These are phyloP conservation scores for Hypomyces perniciosus DNA, from an alignment of 2,329 filamentous ascomycete species.

Conservation along the genomic window DNA sequence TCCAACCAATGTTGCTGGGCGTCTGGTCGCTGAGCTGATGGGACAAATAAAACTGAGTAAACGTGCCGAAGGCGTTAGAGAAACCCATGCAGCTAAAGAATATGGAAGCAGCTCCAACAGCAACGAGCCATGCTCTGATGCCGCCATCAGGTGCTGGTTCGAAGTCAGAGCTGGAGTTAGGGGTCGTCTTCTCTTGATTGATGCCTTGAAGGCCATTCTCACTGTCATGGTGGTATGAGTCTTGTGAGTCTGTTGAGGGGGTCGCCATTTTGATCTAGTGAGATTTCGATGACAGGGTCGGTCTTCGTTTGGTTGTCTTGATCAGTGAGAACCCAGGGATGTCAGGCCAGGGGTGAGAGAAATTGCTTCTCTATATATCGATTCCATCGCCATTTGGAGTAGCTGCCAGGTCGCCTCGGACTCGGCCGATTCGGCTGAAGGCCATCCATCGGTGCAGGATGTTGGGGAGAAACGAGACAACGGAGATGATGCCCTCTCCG, in stretches of 20 bases:
- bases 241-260: neutral
- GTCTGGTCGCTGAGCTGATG: constrained; percentile 28
- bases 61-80: constrained; percentile 39
- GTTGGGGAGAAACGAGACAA: too few species aligned
- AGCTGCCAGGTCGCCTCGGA: too few species aligned
- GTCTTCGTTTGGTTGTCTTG: neutral
- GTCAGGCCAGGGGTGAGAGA: neutral
- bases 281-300: neutral
- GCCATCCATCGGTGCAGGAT: too few species aligned
- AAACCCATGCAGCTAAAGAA: constrained; percentile 37
- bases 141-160: constrained; percentile 27
- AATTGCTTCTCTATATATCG: neutral
- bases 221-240: neutral
- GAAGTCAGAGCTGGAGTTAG: neutral
- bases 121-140: constrained; percentile 36
- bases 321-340: neutral
- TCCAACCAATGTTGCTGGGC: constrained; percentile 35
- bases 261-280: neutral
- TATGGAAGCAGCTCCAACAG: constrained; percentile 27
- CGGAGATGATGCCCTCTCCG: neutral
- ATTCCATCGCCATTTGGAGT: neutral
- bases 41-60: constrained; percentile 37
- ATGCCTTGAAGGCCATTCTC: neutral
- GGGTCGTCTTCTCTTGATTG: neutral
- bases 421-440: too few species aligned